phyloP scores from a whole-genome alignment of 495 filamentous ascomycete species.

The Arthonia radiata region DNA sequence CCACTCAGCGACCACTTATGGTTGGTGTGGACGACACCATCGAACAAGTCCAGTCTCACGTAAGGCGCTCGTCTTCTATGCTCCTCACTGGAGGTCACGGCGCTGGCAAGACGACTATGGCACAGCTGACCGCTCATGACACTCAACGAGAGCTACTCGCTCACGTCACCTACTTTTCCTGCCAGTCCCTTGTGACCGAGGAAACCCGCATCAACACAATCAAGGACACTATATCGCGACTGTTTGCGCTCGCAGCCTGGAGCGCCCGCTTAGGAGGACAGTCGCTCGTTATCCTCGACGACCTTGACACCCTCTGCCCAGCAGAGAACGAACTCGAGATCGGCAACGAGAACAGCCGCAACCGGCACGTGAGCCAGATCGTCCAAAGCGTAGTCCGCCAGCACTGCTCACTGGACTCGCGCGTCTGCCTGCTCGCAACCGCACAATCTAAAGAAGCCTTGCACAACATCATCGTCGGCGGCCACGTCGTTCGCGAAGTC shows the following conservation, averaged over 20 bases:
- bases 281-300: conserved; percentile 67
- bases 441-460: conserved; percentile 76
- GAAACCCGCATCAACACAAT: conserved; percentile 70
- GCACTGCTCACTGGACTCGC: conserved; percentile 48
- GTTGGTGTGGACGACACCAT: conserved; percentile 68
- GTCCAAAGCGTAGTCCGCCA: conserved; percentile 62
- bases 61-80: conserved; percentile 69
- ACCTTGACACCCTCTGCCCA: conserved; percentile 77
- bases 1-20: conserved; percentile 29
- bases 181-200: conserved; percentile 61
- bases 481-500: conserved; percentile 60
- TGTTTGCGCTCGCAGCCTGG: conserved; percentile 80
- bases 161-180: conserved; percentile 59
- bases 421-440: conserved; percentile 71
- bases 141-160: conserved; percentile 42
- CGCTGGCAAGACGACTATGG: conserved; percentile 62
- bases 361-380: conserved; percentile 73
- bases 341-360: conserved; percentile 73
- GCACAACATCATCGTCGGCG: conserved; percentile 55
- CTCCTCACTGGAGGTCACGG: conserved; percentile 72
- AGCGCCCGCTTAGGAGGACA: conserved; percentile 62
- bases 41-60: conserved; percentile 37
- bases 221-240: conserved; percentile 59
- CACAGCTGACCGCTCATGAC: conserved; percentile 36
- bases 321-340: conserved; percentile 81